Evolutionary conservation across 306 rosid genomes (phyloP).

Genomic region (Phaseolus lunatus): DNA sequence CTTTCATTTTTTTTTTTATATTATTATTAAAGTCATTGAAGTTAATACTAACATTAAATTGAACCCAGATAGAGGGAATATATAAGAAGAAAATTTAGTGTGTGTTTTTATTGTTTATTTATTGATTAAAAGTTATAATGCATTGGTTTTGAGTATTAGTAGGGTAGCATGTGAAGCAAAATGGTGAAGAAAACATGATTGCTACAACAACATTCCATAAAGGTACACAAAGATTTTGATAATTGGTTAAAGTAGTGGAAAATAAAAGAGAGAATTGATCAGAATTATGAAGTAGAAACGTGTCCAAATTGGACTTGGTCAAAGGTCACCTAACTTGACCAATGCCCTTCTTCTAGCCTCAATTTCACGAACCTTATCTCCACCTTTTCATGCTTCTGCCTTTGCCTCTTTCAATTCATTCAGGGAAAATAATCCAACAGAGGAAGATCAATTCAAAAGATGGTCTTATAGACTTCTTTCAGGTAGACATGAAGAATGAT

Average conservation of each 20-base stretch:
- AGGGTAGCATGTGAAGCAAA: background rate
- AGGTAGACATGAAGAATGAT: too few species aligned
- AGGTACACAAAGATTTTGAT: background rate
- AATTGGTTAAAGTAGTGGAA: background rate
- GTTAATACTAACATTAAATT: too few species aligned
- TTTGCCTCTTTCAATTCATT: background rate
- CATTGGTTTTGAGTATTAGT: background rate
- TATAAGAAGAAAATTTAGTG: too few species aligned
- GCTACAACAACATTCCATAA: background rate
- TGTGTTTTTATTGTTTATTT: too few species aligned
- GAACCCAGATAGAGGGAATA: too few species aligned
- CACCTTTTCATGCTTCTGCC: background rate
- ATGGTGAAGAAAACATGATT: background rate
- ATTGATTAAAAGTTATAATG: background rate
- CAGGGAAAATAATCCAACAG: background rate
- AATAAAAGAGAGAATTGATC: background rate
- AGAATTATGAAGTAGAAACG: background rate
- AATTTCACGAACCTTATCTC: background rate
- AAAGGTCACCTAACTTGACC: slow-evolving; percentile 22
- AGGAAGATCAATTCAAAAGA: background rate
- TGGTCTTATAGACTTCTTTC: too few species aligned
- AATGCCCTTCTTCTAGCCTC: background rate
- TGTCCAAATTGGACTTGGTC: background rate
- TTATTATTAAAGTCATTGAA: too few species aligned
- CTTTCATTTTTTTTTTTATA: too few species aligned